A percentile compares a stretch with the other conserved stretches of the same genome.
Conservation (phyloP, 495 filamentous ascomycete species). For the Aspergillus kassunensis region DNA sequence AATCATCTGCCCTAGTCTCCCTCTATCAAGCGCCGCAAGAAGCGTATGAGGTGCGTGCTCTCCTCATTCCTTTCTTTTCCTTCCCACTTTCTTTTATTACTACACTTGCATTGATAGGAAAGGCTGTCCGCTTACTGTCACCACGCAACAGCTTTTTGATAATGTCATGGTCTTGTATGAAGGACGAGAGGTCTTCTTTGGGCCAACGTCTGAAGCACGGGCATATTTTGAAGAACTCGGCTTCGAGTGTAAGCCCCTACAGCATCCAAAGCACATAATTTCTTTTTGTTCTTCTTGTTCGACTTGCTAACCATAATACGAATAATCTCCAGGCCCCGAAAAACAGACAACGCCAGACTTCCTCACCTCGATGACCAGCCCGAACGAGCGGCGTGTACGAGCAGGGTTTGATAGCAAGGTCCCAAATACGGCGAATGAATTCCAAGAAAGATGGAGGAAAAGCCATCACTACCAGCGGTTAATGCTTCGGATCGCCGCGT, state of each 20-base stretch:
- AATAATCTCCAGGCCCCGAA: too few species aligned
- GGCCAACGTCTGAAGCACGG: slow-evolving; percentile 46
- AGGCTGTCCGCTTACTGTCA: slow-evolving; percentile 12
- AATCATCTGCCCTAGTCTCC: slow-evolving; percentile 64
- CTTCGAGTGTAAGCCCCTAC: too few species aligned
- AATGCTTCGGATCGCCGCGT: slow-evolving; percentile 41
- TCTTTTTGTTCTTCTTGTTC: too few species aligned
- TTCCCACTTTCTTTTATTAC: too few species aligned
- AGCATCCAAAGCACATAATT: too few species aligned
- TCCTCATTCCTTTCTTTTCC: too few species aligned
- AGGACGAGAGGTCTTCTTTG: slow-evolving; percentile 59
- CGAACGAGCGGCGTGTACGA: slow-evolving; percentile 52
- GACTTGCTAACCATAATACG: too few species aligned
- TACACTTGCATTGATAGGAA: too few species aligned
- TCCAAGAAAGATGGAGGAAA: slow-evolving; percentile 49
- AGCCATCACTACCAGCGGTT: slow-evolving; percentile 40
- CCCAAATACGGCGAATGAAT: slow-evolving; percentile 61
- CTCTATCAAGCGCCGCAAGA: slow-evolving; percentile 78
- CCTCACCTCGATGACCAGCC: slow-evolving; percentile 63
- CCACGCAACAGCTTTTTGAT: slow-evolving; percentile 36
- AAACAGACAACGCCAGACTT: slow-evolving; percentile 60
- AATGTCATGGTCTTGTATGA: slow-evolving; percentile 32
- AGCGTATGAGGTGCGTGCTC: too few species aligned
- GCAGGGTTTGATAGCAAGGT: slow-evolving; percentile 54
- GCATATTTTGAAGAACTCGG: slow-evolving; percentile 54